Evolutionary conservation across 345 rosid genomes (phyloP).

Genomic region (Brassica cretica): DNA sequence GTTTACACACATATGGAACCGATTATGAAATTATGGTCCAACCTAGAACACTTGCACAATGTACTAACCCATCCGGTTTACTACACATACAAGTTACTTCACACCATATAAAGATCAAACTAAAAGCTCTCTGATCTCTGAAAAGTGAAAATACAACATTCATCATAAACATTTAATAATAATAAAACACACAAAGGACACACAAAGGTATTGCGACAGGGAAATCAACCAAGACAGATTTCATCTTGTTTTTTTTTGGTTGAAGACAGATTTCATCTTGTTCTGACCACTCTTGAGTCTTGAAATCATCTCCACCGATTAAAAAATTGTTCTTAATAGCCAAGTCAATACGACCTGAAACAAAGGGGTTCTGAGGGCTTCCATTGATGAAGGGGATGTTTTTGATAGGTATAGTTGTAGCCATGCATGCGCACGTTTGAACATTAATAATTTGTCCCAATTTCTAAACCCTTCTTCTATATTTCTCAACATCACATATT

Average conservation of each 20-base stretch:
- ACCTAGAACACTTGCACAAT: constrained; percentile 15
- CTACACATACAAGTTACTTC: constrained; percentile 19
- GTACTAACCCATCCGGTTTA: constrained; percentile 19
- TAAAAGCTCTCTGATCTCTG: constrained; percentile 24
- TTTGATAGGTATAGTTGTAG: constrained; percentile 2
- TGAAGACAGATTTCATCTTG: constrained; percentile 91
- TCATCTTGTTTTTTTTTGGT: constrained; percentile 61
- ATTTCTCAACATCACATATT: constrained; percentile 28
- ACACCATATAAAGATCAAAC: constrained; percentile 27
- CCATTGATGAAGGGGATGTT: constrained; percentile 92
- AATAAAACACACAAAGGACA: constrained; percentile 1
- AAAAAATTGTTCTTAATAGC: constrained; percentile 74
- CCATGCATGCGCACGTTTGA: no score
- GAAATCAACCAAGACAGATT: constrained; percentile 95
- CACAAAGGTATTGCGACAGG: constrained; percentile 58
- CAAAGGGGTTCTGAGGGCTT: constrained; percentile 96
- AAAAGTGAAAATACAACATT: constrained; percentile 25
- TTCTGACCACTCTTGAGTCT: constrained; percentile 99
- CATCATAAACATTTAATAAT: constrained; percentile 18
- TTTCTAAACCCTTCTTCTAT: background rate
- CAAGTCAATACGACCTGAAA: constrained; percentile 91
- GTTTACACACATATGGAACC: constrained; percentile 16
- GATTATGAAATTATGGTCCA: constrained; percentile 13
- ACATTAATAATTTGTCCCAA: no score
- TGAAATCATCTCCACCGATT: constrained; percentile 98